Base-by-base conservation (phyloP, 768 basidiomycete species). In the Boletus vermiculosoides region DNA sequence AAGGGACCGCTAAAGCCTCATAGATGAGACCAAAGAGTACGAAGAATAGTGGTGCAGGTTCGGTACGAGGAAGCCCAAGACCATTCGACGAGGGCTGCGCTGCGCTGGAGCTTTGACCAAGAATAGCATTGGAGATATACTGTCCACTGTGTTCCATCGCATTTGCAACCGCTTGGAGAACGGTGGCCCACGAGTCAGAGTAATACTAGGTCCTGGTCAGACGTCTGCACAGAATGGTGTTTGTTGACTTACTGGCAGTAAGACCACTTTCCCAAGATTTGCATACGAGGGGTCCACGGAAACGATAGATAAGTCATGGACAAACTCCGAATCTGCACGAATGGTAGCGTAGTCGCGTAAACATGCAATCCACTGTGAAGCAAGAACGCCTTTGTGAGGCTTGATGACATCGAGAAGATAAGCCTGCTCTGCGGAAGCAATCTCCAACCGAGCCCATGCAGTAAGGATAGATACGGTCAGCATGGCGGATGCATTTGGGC, bases 401-500 rank as follows among this genome's bases (percentile, higher is more conserved):
- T 86, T 83, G 45, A 98, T 81, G 2, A 99, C 90, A 36, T 88
- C 82, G 22, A 80, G 74, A 11, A 99, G 79, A 69, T 97, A 98
- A 2, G 71, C 63, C 65, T 94, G 92, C 33, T 83, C 78, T 0
- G 78, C 70, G 52, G 88, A 87, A 3, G 95, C 86, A 4, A 93
- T 82, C 66, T 93, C 84, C 16, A 99, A 78, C 68, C 96, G 88
- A 8, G 95, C 95, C 96, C 96, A 99, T 1, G 95, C 96, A 1
- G 94, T 90, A 37, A 98, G 76, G 1, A 92, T 90, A 1, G 95
- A 94, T 25, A 98, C 90, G 52, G 93, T 83, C 48, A 99, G 75
- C 92, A 97, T 96, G 39, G 94, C 88, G 0, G 94, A 91, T 4
- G 95, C 96, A 64, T 98, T 98, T 5, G 95, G 91, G 57, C 93